A percentile compares a stretch with the other conserved stretches of the same genome.
Evolutionary conservation across 768 basidiomycete species (phyloP).

Genomic region (Daedaleopsis sinensis): DNA sequence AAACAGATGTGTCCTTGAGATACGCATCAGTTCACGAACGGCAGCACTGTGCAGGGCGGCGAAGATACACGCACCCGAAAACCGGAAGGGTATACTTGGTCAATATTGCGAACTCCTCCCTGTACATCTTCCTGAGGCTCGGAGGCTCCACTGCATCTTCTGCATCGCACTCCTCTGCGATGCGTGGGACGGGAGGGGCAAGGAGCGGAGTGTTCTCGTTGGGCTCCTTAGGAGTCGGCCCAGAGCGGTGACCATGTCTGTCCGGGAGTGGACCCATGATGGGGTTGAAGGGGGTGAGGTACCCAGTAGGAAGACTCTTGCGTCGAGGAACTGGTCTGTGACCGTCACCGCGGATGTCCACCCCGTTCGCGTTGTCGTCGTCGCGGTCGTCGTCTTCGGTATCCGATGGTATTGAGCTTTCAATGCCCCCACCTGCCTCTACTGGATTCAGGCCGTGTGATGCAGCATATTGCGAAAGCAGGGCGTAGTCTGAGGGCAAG

Average conservation of each 20-base stretch:
- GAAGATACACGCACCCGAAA: conserved; percentile 54
- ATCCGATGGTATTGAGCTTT: conserved; percentile 1
- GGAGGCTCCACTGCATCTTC: conserved; percentile 35
- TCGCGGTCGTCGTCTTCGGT: conserved; percentile 17
- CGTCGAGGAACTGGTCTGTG: conserved; percentile 21
- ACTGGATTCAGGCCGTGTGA: conserved; percentile 22
- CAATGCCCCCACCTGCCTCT: conserved; percentile 11
- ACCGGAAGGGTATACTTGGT: conserved; percentile 70
- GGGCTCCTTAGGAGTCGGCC: conserved; percentile 26
- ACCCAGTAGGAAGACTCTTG: conserved; percentile 37
- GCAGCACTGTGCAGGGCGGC: not conserved
- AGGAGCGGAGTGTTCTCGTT: conserved; percentile 65
- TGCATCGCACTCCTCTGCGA: conserved; percentile 51
- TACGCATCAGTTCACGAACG: not conserved
- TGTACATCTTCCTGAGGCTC: conserved; percentile 41
- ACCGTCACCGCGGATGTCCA: conserved; percentile 5
- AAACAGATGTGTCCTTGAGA: conserved; percentile 67
- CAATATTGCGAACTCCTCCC: conserved; percentile 64
- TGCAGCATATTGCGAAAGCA: conserved; percentile 55
- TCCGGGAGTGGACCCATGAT: conserved; percentile 33
- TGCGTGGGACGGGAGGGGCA: conserved; percentile 55
- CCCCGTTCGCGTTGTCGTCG: conserved; percentile 7
- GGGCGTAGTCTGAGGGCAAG: conserved; percentile 66
- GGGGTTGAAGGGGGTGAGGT: conserved; percentile 42
- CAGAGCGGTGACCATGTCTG: conserved; percentile 27